Percentiles rank a stretch among this genome's conserved stretches.
phyloP scores from a whole-genome alignment of 1,284 basidiomycete species.

The Coniferiporia weirii region DNA sequence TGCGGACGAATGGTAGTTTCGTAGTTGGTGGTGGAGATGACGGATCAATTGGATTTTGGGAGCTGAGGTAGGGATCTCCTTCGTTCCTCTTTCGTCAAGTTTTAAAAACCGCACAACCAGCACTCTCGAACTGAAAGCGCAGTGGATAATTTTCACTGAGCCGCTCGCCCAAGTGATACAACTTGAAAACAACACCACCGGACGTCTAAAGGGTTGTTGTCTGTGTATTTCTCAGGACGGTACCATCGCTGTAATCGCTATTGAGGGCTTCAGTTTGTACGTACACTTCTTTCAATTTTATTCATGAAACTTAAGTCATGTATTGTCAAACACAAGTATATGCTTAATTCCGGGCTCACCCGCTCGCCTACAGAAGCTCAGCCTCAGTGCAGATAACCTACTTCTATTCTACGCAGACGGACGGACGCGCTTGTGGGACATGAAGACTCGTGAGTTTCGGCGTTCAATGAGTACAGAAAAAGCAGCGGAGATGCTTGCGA shows the following conservation, averaged over 20 bases:
- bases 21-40: constrained; percentile 70
- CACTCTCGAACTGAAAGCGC: constrained; percentile 56
- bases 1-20: constrained; percentile 49
- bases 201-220: constrained; percentile 63
- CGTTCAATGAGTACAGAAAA: constrained; percentile 76
- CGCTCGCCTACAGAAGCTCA: constrained; percentile 60
- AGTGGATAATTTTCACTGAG: constrained; percentile 65
- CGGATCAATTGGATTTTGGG: constrained; percentile 71
- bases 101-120: constrained; percentile 31
- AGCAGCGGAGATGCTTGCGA: constrained; percentile 65
- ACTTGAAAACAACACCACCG: constrained; percentile 50
- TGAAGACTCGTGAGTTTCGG: constrained; percentile 81
- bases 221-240: constrained; percentile 77
- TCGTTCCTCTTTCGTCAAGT: background rate
- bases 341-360: constrained; percentile 77
- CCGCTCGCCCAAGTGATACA: constrained; percentile 57
- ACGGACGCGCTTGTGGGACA: constrained; percentile 84
- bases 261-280: constrained; percentile 44
- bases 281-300: background rate
- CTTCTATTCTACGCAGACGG: constrained; percentile 75
- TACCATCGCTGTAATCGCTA: constrained; percentile 71
- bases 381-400: constrained; percentile 66
- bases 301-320: constrained; percentile 13
- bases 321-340: constrained; percentile 39
- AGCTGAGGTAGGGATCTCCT: constrained; percentile 41